Percentiles rank a stretch among this genome's conserved stretches.
Conservation (phyloP, 176 grass and related monocot genomes). For the Avena sativa region DNA sequence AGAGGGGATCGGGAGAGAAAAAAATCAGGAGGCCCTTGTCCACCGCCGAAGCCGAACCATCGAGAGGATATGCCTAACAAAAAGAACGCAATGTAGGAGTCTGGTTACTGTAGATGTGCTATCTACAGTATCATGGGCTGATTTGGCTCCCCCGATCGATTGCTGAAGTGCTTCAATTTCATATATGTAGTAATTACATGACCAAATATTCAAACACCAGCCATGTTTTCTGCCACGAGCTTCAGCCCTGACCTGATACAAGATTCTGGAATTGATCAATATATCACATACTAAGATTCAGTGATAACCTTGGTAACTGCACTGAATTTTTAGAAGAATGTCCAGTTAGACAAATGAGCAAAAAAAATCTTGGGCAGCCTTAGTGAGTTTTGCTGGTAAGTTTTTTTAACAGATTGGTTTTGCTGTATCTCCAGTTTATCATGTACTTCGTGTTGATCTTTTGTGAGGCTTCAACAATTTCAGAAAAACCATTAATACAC, state of each 20-base stretch:
- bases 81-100: no score
- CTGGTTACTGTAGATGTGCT: no score
- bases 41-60: no score
- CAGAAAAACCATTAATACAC: neutral
- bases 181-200: no score
- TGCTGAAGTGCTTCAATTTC: no score
- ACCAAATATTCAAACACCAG: neutral
- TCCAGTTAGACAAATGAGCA: neutral
- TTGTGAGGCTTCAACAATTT: neutral
- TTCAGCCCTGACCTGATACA: neutral
- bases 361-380: neutral
- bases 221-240: neutral
- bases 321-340: conserved; percentile 7
- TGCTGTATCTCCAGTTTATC: neutral
- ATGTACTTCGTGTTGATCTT: neutral
- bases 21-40: no score
- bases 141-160: no score
- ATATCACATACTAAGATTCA: neutral
- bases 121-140: no score
- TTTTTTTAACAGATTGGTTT: conserved; percentile 1
- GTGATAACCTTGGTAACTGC: neutral
- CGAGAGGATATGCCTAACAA: no score
- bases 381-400: neutral
- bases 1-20: no score
- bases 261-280: neutral